phyloP scores from a whole-genome alignment of 2,329 filamentous ascomycete genomes.

The Aspergillus phoenicis region DNA sequence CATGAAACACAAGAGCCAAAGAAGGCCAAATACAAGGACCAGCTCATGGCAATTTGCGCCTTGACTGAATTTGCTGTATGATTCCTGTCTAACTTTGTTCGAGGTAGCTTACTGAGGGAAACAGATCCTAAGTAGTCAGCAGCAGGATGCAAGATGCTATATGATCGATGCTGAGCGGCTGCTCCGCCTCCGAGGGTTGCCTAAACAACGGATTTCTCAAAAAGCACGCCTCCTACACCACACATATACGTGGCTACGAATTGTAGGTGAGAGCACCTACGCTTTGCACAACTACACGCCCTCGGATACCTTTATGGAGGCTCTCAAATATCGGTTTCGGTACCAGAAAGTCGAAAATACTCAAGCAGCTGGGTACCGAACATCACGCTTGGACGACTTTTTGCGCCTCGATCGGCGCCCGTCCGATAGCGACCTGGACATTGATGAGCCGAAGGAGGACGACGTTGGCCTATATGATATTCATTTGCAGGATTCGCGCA shows the following conservation, averaged over 20 bases:
- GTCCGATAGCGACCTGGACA: constrained; percentile 43
- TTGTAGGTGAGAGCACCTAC: constrained; percentile 41
- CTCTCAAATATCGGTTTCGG: constrained; percentile 17
- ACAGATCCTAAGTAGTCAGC: constrained; percentile 32
- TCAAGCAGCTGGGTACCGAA: constrained; percentile 19
- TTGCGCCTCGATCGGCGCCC: constrained; percentile 38
- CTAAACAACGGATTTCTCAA: constrained; percentile 39
- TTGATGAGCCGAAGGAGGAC: constrained; percentile 40
- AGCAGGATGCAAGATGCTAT: constrained; percentile 38
- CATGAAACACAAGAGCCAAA: constrained; percentile 31
- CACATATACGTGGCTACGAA: constrained; percentile 42
- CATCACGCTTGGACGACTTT: constrained; percentile 43
- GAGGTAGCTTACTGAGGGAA: constrained; percentile 6
- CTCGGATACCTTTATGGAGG: constrained; percentile 26
- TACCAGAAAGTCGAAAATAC: background rate
- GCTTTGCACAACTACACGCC: constrained; percentile 33
- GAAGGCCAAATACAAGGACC: constrained; percentile 44
- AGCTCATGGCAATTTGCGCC: constrained; percentile 40
- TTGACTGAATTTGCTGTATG: constrained; percentile 38
- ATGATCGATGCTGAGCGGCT: constrained; percentile 44
- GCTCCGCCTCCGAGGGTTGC: constrained; percentile 38
- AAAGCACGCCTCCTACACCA: constrained; percentile 45
- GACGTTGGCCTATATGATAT: constrained; percentile 40
- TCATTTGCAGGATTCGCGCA: constrained; percentile 42
- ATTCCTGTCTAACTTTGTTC: background rate